A percentile compares a stretch with the other conserved stretches of the same genome.
Evolutionary conservation across 2,329 filamentous ascomycete species (phyloP).

Genomic region (Exophiala phaeomuriformis): DNA sequence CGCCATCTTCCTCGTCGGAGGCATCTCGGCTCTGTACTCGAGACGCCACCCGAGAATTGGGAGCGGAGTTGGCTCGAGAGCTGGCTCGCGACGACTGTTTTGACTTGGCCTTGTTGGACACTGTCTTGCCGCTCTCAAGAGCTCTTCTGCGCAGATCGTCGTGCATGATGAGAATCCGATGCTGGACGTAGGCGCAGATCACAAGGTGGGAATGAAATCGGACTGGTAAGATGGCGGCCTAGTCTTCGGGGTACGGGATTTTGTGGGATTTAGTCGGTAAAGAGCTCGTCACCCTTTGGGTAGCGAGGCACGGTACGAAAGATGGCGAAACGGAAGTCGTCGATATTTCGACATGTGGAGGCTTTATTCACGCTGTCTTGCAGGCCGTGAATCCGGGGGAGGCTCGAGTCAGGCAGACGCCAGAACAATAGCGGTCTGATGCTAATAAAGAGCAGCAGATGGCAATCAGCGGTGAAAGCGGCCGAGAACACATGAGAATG

Average conservation of each 20-base stretch:
- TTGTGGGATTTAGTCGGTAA: too few species aligned
- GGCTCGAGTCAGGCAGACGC: constrained; percentile 3
- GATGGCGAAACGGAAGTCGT: constrained; percentile 15
- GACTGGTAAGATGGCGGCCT: not conserved
- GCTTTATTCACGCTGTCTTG: not conserved
- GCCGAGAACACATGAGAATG: constrained; percentile 1
- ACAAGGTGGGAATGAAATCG: not conserved
- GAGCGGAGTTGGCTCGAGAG: constrained; percentile 47
- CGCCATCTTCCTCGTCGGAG: constrained; percentile 52
- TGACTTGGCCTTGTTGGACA: constrained; percentile 52
- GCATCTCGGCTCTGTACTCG: constrained; percentile 48
- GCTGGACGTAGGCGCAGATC: not conserved
- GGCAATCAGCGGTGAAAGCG: not conserved
- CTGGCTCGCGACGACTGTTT: constrained; percentile 47
- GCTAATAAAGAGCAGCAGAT: not conserved
- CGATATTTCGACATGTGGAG: constrained; percentile 22
- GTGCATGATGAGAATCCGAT: constrained; percentile 34
- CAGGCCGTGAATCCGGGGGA: not conserved
- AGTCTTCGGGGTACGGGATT: not conserved
- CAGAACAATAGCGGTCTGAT: not conserved
- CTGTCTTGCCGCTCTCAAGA: constrained; percentile 58
- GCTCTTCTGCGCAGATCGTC: constrained; percentile 49
- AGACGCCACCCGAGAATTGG: constrained; percentile 48
- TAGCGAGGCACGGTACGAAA: constrained; percentile 17
- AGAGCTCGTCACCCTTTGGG: constrained; percentile 20